Evolutionary conservation across 192 early-diverging fungal genomes (phyloP), one percentile per base, ranked within the genome.

Genomic region (Lunasporangiospora selenospora): DNA sequence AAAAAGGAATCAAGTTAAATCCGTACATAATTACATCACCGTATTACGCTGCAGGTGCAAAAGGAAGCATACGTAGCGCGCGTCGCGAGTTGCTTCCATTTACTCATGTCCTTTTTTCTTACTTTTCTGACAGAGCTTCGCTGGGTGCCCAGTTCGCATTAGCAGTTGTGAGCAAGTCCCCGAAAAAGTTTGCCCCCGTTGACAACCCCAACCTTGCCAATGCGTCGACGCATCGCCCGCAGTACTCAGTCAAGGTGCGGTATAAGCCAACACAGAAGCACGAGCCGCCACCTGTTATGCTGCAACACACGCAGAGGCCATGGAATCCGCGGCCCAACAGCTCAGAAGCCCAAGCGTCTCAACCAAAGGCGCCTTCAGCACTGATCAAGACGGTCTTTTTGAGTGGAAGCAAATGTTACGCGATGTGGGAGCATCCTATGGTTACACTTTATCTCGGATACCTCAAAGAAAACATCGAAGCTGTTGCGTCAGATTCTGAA

Each of bases 101-200:
- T n/a, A n/a, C n/a, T n/a, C n/a, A n/a, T n/a, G n/a, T n/a, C n/a
- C n/a, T n/a, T n/a, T n/a, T n/a, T n/a, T n/a, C n/a, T n/a, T n/a
- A n/a, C n/a, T n/a, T 57, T 57, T 26, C 42, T 42, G 19, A 43
- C 19, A 57, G 54, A 33, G 54, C 40, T 57, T 29, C 39, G n/a
- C n/a, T n/a, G n/a, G n/a, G n/a, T n/a, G n/a, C 30, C 30, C n/a
- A 38, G 50, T 26, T 38, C 3, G 15, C n/a, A 5, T 19, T 47
- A 26, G n/a, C 42, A 6, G 27, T 27, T 7, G 37, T 29, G 32
- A 15, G 31, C 3, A 60, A 50, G 47, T 15, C 38, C 13, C 4
- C 41, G 26, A 60, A 60, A 24, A 27, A 37, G 16, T 61, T 50
- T 30, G 46, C 23, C 36, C 38, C 58, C 11, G 10, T 50, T 4